Evolutionary conservation across 2,329 filamentous ascomycete species (phyloP).

Genomic region (Pestalotiopsis fici): DNA sequence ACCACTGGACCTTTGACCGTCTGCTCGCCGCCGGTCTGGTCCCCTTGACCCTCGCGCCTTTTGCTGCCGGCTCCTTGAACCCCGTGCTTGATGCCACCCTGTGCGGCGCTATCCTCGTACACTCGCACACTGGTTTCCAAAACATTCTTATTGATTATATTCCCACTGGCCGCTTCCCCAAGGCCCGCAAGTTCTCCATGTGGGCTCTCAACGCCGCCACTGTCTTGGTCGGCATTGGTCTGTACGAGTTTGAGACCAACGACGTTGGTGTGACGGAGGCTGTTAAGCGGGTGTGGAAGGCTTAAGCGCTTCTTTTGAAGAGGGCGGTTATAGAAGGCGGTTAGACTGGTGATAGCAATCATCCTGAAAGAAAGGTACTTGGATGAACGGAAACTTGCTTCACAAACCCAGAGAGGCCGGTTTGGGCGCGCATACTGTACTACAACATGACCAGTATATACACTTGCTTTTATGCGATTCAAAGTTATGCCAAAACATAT

Average conservation of each 20-base stretch:
- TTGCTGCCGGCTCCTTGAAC: conserved; percentile 89
- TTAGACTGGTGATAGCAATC: not conserved
- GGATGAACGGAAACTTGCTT: not conserved
- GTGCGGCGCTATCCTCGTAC: conserved; percentile 79
- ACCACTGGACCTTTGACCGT: conserved; percentile 98
- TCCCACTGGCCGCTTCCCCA: conserved; percentile 70
- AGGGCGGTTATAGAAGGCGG: not conserved
- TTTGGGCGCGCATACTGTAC: not conserved
- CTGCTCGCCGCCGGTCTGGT: conserved; percentile 78
- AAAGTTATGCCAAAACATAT: not conserved
- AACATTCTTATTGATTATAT: conserved; percentile 91
- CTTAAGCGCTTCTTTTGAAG: conserved; percentile 43
- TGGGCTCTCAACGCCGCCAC: conserved; percentile 83
- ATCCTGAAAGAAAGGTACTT: not conserved
- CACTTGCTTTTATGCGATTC: not conserved
- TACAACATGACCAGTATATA: not conserved
- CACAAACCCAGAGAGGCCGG: not conserved
- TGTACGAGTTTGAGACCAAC: conserved; percentile 99
- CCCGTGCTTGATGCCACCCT: conserved; percentile 84
- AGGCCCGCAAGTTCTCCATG: conserved; percentile 63
- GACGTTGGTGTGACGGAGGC: conserved; percentile 93
- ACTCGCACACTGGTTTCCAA: conserved; percentile 96
- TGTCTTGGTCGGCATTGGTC: conserved; percentile 77
- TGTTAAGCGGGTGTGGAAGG: conserved; percentile 86
- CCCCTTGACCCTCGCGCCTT: conserved; percentile 86